A percentile compares a stretch with the other conserved stretches of the same genome.
Evolutionary conservation across 2,329 filamentous ascomycete genomes (phyloP).

Genomic region (Neonectria hederae): DNA sequence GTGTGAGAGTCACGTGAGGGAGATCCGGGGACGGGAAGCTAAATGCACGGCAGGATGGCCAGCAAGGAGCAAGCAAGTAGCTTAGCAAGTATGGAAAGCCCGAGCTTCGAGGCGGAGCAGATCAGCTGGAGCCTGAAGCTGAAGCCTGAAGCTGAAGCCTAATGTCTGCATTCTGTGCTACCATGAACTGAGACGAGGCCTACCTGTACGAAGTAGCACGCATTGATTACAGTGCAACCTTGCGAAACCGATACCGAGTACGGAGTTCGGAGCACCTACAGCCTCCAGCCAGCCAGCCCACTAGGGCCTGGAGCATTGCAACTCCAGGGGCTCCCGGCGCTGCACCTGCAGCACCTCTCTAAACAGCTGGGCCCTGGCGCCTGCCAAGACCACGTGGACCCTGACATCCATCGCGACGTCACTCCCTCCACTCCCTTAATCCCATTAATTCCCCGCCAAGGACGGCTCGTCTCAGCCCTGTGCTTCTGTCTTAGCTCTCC

Average conservation of each 20-base stretch:
- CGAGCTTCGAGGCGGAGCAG: conserved; percentile 25
- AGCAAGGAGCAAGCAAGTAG: not conserved
- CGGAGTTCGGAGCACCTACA: not conserved
- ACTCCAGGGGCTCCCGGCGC: not conserved
- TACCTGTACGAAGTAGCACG: not conserved
- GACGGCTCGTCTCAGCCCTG: conserved; percentile 15
- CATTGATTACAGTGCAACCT: not conserved
- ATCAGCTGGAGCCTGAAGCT: not conserved
- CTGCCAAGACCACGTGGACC: conserved; percentile 24
- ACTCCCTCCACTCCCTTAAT: conserved; percentile 26
- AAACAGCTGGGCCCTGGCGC: too few species aligned
- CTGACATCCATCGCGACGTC: conserved; percentile 34
- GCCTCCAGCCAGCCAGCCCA: too few species aligned
- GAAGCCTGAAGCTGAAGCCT: not conserved
- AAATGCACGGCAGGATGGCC: conserved; percentile 7
- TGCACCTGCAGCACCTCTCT: not conserved
- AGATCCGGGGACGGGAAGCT: conserved; percentile 1
- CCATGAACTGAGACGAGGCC: not conserved
- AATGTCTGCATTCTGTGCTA: not conserved
- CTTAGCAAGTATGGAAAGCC: not conserved
- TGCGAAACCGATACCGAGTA: not conserved
- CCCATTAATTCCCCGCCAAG: conserved; percentile 24
- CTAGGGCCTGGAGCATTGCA: not conserved
- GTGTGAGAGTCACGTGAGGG: conserved; percentile 17
- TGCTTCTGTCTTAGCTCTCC: not conserved